Base-by-base conservation (phyloP, 23 red algal species). In the Agarophyton chilense region DNA sequence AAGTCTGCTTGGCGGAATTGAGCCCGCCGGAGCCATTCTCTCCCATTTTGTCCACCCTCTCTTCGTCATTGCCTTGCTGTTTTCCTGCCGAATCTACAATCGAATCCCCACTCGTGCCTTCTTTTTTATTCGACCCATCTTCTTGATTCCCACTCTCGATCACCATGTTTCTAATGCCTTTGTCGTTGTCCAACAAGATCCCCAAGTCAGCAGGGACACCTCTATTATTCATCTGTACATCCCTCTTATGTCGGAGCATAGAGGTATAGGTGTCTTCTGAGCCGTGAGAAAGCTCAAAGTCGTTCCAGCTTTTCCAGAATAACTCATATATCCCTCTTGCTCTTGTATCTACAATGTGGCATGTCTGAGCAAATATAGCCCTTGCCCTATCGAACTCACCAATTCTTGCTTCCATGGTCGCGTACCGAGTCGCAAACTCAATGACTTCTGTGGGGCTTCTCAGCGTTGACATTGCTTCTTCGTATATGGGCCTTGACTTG, bases 341-440 rank as follows among this genome's bases (percentile, higher is more conserved):
- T 51, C 73, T 66, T 22, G 93, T 83, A 84, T 95, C 93, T 33
- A 73, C 93, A 25, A 90, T 45, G 44, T 90, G 55, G 56, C 72
- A 86, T 10, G 53, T 79, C 11, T 90, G 84, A 32, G 24, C 34
- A 84, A 67, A 95, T 18, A 95, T 78, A n/a, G 66, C 85, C 41
- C 94, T 57, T 16, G 94, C 94, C 22, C 94, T 79, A 9, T 90
- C 89, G 18, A 79, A 28, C 73, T 96, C 94, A 0, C 94, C 94
- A 36, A 91, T 35, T 47, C 75, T 71, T 54, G 85, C 66, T 51
- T 96, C 94, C 43, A 96, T 62, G 14, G 62, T 57, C 32, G 94
- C 94, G 63, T 81, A 96, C 72, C 90, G 82, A 22, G 52, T 61
- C 32, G 89, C 78, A 78, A 96, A 89, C 40, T 83, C 83, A 44